Percentiles rank a stretch among this genome's conserved stretches.
Conservation (phyloP, 116 monocot species). For the Thalassia testudinum region DNA sequence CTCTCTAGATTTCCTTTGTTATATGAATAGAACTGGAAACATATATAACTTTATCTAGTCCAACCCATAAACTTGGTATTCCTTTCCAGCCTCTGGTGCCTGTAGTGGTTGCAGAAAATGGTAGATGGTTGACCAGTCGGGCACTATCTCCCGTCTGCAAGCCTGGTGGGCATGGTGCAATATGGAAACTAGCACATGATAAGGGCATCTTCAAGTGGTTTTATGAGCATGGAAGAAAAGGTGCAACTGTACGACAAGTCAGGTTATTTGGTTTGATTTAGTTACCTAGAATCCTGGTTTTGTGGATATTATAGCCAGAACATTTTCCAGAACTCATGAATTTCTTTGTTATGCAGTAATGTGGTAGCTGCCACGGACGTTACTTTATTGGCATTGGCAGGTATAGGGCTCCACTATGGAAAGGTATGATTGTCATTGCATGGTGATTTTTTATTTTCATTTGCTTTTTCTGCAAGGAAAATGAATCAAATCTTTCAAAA, state of each 20-base stretch:
- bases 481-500: no score
- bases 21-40: background rate
- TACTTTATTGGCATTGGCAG: slow-evolving; percentile 82
- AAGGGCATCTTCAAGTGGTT: slow-evolving; percentile 91
- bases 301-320: no score
- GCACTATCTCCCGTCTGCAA: slow-evolving; percentile 56
- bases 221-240: slow-evolving; percentile 66
- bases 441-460: no score
- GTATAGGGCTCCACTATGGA: slow-evolving; percentile 51
- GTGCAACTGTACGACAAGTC: slow-evolving; percentile 95
- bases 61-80: background rate
- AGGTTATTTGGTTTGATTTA: slow-evolving; percentile 31
- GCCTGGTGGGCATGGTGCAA: slow-evolving; percentile 97
- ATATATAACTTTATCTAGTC: background rate
- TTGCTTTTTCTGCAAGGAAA: no score
- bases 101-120: slow-evolving; percentile 74
- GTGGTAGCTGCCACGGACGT: slow-evolving; percentile 97
- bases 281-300: background rate
- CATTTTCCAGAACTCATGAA: background rate
- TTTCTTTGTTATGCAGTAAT: slow-evolving; percentile 49
- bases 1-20: background rate
- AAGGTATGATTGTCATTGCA: slow-evolving; percentile 37
- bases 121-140: slow-evolving; percentile 62
- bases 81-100: slow-evolving; percentile 76
- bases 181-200: slow-evolving; percentile 97